These are phyloP conservation scores for Microcera coccophila DNA, from an alignment of 2,329 filamentous ascomycete species.

Conservation along the genomic window DNA sequence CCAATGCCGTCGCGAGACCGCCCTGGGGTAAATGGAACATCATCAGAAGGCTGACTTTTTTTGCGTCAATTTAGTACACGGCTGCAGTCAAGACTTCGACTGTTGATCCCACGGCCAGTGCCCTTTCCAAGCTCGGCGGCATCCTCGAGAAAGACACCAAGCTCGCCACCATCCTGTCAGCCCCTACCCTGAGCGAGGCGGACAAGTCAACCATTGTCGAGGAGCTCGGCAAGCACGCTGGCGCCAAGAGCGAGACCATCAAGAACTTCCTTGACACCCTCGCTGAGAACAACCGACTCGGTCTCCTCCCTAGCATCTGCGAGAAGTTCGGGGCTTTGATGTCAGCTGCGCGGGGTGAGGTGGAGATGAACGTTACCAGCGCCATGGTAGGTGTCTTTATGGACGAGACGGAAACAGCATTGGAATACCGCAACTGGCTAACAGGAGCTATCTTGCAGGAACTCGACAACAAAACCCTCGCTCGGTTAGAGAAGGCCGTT, in stretches of 20 bases:
- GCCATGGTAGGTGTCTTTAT: constrained; percentile 65
- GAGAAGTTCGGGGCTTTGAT: constrained; percentile 87
- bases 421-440: constrained; percentile 5
- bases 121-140: constrained; percentile 65
- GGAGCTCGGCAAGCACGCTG: constrained; percentile 83
- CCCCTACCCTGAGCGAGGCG: constrained; percentile 70
- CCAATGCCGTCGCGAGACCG: constrained; percentile 11
- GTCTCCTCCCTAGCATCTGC: constrained; percentile 73
- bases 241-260: constrained; percentile 72
- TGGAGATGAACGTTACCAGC: constrained; percentile 88
- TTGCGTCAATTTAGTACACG: constrained; percentile 70
- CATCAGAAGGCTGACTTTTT: constrained; percentile 23
- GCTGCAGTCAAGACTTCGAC: constrained; percentile 82
- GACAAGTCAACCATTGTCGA: constrained; percentile 85
- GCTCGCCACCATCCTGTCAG: constrained; percentile 68
- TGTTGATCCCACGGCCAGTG: constrained; percentile 81
- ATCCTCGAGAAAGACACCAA: constrained; percentile 80
- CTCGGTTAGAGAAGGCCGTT: constrained; percentile 81
- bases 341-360: constrained; percentile 83
- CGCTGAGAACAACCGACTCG: constrained; percentile 93
- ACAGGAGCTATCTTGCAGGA: constrained; percentile 48
- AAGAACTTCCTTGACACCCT: constrained; percentile 91
- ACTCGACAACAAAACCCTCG: constrained; percentile 82
- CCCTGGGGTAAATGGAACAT: constrained; percentile 22
- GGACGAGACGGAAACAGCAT: constrained; percentile 2